Base-by-base conservation (phyloP, 1,284 basidiomycete genomes). In the Bondarzewia mesenterica region DNA sequence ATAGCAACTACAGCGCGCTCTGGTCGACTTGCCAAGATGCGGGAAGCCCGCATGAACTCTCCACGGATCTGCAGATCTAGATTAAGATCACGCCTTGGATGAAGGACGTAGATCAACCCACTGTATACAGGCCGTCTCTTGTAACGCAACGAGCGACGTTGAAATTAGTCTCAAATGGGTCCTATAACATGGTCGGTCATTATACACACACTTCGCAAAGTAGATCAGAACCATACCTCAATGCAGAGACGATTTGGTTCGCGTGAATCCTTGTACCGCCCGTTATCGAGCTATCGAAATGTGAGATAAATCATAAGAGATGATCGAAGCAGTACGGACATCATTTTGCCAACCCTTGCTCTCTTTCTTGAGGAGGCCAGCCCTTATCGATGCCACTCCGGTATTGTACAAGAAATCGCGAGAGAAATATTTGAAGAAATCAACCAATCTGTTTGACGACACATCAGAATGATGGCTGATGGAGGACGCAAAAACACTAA, bases 111-210 rank as follows among this genome's bases (percentile, higher is more conserved):
- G 38, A 32, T 35, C 25, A 36, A 70, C 78, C 61, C 56, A 93
- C 91, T 39, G 91, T 92, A 64, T 97, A 97, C 45, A 98, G 74
- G 1, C 95, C 95, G 61, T 99, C 95, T 62, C 86, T 89, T 21
- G 95, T 98, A 20, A 98, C 95, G 55, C 95, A 98, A 54, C 95
- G 78, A 3, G 93, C 87, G 40, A 99, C 95, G 58, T 99, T 99
- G 72, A 90, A 99, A 57, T 93, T 85, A 35, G 76, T 78, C 65
- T 98, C 94, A 63, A 99, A 99, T 1, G 95, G 95, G 68, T 99
- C 95, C 85, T 96, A 54, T 50, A 54, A n/a, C n/a, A n/a, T n/a
- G 26, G 50, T 44, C 45, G 29, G 49, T 56, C 48, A 57, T 54
- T 35, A 52, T 32, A n/a, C 18, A n/a, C 4, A n/a, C 5, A n/a